Base-by-base conservation (phyloP, 106 monocot genomes). In the Triglochin maritima region DNA sequence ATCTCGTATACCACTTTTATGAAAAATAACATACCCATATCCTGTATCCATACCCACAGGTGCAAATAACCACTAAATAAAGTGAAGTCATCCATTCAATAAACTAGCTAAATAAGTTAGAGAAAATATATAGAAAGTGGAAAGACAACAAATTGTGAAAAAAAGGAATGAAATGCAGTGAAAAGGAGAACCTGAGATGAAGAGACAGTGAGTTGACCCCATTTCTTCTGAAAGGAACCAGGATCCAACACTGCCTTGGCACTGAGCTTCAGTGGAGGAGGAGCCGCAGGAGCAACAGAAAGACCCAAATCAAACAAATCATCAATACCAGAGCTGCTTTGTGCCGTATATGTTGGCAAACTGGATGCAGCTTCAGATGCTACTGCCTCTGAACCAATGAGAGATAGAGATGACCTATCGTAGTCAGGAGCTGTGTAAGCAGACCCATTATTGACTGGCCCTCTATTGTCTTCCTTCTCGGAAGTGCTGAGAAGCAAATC, bases 381-480 rank as follows among this genome's bases (percentile, higher is more conserved):
- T 47, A 63, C 77, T 57, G 62, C 51, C 41, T 77, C 58, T 10
- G 77, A 64, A 69, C 58, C 67, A 6, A 79, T 56, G 46, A 79
- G 51, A 64, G 80, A 65, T 14, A 72, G 16, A 47, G 75, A 75
- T 8, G 86, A 80, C 43, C 47, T 60, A 69, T 76, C 70, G 59
- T 78, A 82, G 46, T 80, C 85, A 64, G 90, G 90, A 57, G 87
- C 96, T 74, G 69, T 86, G 61, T 91, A 91, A 9, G 78, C 79
- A 44, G 90, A 82, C 60, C 83, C 86, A 73, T 83, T 81, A 57
- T 54, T 81, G 12, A 72, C 44, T 4, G 60, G 56, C 4, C 58
- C 78, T 59, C 71, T 81, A 76, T 57, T 86, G 59, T 96, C 96
- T 77, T 96, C 96, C 76, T 83, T 90, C 68, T 95, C 94, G n/a